phyloP scores from a whole-genome alignment of 345 rosid genomes.

The Moricandia arvensis region DNA sequence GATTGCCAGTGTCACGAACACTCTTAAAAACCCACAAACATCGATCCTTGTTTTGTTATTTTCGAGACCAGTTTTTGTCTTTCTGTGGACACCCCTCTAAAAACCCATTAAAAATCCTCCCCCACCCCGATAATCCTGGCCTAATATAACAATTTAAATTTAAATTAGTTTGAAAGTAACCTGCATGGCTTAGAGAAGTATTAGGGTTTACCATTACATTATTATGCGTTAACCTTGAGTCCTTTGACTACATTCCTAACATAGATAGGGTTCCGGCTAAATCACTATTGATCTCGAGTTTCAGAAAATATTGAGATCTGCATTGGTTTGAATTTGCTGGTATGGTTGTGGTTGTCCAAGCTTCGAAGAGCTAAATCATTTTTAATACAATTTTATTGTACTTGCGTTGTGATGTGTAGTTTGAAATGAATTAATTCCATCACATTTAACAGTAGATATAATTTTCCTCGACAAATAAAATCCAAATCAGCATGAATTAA shows the following conservation, averaged over 20 bases:
- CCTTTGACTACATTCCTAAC: neutral
- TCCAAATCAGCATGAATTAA: neutral
- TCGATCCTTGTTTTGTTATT: too few relatives aligned
- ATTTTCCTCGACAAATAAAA: neutral
- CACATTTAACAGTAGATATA: neutral
- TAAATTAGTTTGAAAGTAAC: neutral
- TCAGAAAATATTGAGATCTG: conserved; percentile 4
- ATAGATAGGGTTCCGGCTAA: neutral
- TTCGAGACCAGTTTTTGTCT: too few relatives aligned
- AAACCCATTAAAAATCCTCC: too few relatives aligned
- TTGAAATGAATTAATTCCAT: neutral
- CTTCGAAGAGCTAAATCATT: neutral
- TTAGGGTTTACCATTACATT: neutral
- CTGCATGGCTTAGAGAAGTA: neutral
- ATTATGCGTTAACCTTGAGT: neutral
- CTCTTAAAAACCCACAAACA: too few relatives aligned
- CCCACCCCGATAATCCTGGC: too few relatives aligned
- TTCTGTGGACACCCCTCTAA: too few relatives aligned
- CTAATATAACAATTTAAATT: neutral
- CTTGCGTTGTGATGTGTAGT: neutral
- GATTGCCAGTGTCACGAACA: too few relatives aligned
- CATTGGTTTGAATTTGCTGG: conserved; percentile 16
- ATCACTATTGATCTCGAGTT: conserved; percentile 15
- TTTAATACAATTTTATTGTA: neutral
- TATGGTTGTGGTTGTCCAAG: neutral